Conservation (phyloP, 2,329 filamentous ascomycete species). For the Macrophomina phaseolina region DNA sequence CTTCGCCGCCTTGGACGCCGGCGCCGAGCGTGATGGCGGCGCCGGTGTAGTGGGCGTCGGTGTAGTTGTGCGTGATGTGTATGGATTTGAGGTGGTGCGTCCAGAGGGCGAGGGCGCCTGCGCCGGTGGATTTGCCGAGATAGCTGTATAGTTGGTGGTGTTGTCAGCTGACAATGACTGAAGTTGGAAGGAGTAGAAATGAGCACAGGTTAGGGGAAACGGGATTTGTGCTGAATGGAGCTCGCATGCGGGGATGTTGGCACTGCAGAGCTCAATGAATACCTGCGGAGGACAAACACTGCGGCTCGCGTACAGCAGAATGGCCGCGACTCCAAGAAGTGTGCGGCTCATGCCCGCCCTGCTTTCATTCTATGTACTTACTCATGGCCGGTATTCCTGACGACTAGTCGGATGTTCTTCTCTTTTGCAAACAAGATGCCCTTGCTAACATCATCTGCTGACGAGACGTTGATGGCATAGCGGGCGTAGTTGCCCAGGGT, state of each 20-base stretch:
- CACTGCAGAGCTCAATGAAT: too few species aligned
- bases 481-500: constrained; percentile 1
- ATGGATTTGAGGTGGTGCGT: constrained; percentile 45
- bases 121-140: constrained; percentile 43
- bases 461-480: constrained; percentile 9
- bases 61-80: constrained; percentile 38
- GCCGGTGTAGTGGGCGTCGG: constrained; percentile 32
- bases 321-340: too few species aligned
- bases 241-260: too few species aligned
- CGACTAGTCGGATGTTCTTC: constrained; percentile 41
- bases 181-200: background rate
- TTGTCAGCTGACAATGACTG: background rate
- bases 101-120: constrained; percentile 42
- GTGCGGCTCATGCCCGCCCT: too few species aligned
- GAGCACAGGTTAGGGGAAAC: background rate
- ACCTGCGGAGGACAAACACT: too few species aligned
- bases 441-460: constrained; percentile 29
- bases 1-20: constrained; percentile 42
- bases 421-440: constrained; percentile 37
- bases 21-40: constrained; percentile 39
- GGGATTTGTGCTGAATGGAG: too few species aligned
- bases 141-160: background rate
- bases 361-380: constrained; percentile 30
- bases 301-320: too few species aligned
- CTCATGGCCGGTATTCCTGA: constrained; percentile 47